Evolutionary conservation across 2,329 filamentous ascomycete genomes (phyloP).

Genomic region (Nemania sp.): DNA sequence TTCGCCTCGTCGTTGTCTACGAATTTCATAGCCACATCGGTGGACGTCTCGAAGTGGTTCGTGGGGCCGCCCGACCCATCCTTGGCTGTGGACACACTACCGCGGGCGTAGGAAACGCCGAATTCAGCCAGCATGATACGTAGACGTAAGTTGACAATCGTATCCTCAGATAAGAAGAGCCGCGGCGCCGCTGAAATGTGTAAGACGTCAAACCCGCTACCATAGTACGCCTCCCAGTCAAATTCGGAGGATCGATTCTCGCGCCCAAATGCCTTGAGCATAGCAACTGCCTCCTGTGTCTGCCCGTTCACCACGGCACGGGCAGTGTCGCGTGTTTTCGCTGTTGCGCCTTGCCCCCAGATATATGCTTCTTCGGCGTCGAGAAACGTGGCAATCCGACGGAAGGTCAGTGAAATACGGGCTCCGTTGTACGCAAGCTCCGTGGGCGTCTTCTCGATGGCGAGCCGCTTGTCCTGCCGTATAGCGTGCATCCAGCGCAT

Average conservation of each 20-base stretch:
- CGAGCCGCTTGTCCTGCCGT: slow-evolving; percentile 76
- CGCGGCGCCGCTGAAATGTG: slow-evolving; percentile 58
- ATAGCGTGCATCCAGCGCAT: slow-evolving; percentile 91
- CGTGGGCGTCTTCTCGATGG: slow-evolving; percentile 65
- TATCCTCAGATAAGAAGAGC: slow-evolving; percentile 54
- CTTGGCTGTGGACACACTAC: slow-evolving; percentile 37
- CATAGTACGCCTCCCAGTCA: slow-evolving; percentile 76
- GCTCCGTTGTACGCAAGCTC: slow-evolving; percentile 75
- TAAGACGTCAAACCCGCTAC: slow-evolving; percentile 80
- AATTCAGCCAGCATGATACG: slow-evolving; percentile 55
- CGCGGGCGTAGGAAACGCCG: slow-evolving; percentile 49
- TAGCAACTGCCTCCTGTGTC: slow-evolving; percentile 62
- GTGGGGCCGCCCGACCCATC: slow-evolving; percentile 1
- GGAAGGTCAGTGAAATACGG: slow-evolving; percentile 90
- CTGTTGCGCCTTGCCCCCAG: slow-evolving; percentile 88
- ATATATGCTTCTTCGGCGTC: slow-evolving; percentile 66
- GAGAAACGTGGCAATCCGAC: slow-evolving; percentile 84
- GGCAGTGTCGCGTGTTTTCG: slow-evolving; percentile 66
- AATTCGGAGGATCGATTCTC: slow-evolving; percentile 79
- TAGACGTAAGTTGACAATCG: slow-evolving; percentile 53
- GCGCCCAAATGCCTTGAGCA: slow-evolving; percentile 78
- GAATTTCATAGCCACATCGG: slow-evolving; percentile 49
- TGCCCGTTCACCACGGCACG: slow-evolving; percentile 70
- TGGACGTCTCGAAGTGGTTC: neutral
- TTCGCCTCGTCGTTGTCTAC: slow-evolving; percentile 56